A percentile compares a stretch with the other conserved stretches of the same genome.
phyloP scores from a whole-genome alignment of 2,329 filamentous ascomycete species.

The Diplodia corticola region DNA sequence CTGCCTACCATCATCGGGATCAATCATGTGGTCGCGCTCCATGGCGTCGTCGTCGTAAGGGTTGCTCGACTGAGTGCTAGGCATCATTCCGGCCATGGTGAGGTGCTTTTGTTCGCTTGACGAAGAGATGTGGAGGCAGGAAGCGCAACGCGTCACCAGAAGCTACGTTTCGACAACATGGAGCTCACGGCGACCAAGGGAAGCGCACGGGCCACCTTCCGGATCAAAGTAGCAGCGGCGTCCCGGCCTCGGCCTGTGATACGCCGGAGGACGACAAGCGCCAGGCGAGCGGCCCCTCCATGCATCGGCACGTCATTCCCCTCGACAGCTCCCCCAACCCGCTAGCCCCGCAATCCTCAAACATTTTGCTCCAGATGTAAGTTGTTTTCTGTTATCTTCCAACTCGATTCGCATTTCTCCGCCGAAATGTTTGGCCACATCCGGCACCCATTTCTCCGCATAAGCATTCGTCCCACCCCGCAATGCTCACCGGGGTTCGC shows the following conservation, averaged over 20 bases:
- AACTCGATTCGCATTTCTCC: background rate
- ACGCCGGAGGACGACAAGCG: background rate
- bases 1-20: constrained; percentile 53
- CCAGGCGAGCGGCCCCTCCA: constrained; percentile 10
- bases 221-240: background rate
- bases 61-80: constrained; percentile 39
- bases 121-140: background rate
- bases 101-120: background rate
- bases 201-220: background rate
- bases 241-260: background rate
- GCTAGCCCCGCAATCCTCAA: constrained; percentile 5
- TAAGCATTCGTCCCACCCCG: background rate
- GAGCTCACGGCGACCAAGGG: constrained; percentile 4
- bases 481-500: constrained; percentile 15
- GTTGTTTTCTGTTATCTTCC: background rate
- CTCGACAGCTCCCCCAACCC: background rate
- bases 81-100: constrained; percentile 49
- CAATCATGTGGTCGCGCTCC: constrained; percentile 52
- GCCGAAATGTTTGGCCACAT: background rate
- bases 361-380: background rate
- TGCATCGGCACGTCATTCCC: constrained; percentile 7
- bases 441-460: background rate
- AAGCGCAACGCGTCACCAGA: constrained; percentile 18
- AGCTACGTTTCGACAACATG: constrained; percentile 18
- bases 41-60: constrained; percentile 49